These are phyloP conservation scores for Stephanocyclus meneghinianus DNA, from an alignment of 352 stramenopile genomes.

Conservation along the genomic window DNA sequence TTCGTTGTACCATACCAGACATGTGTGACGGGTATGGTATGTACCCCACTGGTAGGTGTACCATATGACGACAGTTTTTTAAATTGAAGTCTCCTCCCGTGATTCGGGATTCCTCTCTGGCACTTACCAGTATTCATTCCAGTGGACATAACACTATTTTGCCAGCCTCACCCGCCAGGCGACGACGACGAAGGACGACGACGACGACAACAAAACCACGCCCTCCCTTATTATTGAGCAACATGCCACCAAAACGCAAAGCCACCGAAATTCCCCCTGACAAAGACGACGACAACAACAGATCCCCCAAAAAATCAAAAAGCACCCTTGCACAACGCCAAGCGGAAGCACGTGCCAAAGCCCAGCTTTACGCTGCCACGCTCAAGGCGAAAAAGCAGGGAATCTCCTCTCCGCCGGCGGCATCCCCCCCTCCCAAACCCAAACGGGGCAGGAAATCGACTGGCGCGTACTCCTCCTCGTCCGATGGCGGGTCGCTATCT, in stretches of 20 bases:
- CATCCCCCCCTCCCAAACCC: background rate
- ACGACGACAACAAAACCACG: too few relatives aligned
- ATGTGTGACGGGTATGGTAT: too few relatives aligned
- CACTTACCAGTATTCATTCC: too few relatives aligned
- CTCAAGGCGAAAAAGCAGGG: background rate
- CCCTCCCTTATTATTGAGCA: slow-evolving; percentile 4
- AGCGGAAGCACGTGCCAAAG: slow-evolving; percentile 14
- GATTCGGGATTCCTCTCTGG: too few relatives aligned
- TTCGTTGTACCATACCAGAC: too few relatives aligned
- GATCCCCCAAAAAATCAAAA: slow-evolving; percentile 42
- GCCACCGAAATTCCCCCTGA: background rate
- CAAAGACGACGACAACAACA: background rate
- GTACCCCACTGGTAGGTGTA: too few relatives aligned
- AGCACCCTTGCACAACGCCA: slow-evolving; percentile 6
- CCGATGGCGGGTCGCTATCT: background rate
- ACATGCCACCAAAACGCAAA: slow-evolving; percentile 47
- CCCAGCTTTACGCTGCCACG: slow-evolving; percentile 5
- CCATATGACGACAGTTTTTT: too few relatives aligned
- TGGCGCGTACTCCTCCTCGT: slow-evolving; percentile 9
- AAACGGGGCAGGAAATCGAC: slow-evolving; percentile 8
- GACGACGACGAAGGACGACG: too few relatives aligned
- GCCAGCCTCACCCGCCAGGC: too few relatives aligned
- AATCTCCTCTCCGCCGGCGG: background rate
- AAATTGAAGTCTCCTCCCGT: too few relatives aligned
- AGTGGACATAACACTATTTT: too few relatives aligned